Evolutionary conservation across 495 filamentous ascomycete species (phyloP), one percentile per base, ranked within the genome.

Genomic region (Penicillium herquei): DNA sequence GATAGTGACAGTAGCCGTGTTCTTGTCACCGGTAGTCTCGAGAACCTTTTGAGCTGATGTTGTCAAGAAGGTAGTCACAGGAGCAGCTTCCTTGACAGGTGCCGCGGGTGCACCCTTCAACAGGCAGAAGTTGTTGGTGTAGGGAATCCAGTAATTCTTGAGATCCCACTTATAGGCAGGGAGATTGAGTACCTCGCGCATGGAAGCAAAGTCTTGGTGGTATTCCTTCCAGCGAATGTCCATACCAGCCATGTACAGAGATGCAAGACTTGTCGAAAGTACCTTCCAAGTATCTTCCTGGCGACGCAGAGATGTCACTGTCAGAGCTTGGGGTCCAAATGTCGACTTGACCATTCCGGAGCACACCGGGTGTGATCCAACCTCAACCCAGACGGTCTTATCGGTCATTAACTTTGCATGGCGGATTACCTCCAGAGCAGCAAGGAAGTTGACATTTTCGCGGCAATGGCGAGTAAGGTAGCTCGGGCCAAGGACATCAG

Each of bases 141-240:
- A 92, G 11, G 85, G 78, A 17, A 92, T 81, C 91, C 91, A 94
- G 69, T 91, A 91, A 59, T 88, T 85, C 77, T 91, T 92, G 33
- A 85, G 70, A 54, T 94, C 88, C 73, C 86, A 96, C 9, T 81
- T 82, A 63, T 96, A 96, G 3, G 81, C 70, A 14, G 91, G 91
- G 3, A 94, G 79, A 13, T 81, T 71, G 1, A 94, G 70, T 11
- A 92, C 77, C 33, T 81, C 77, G 39, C 84, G 82, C 14, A 74
- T 80, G 8, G 74, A 58, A 42, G 68, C 68, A 63, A 90, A 93
- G 65, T 90, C 86, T 18, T 82, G 79, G 70, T 92, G 89, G 63
- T 85, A 91, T 66, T 92, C 89, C 56, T 83, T 84, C 87, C 89
- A 96, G 68, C 84, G 71, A 54, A 94, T 67, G 26, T 87, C 81